Base-by-base conservation (phyloP, 345 rosid genomes). In the rapeseed (Brassica napus) region DNA sequence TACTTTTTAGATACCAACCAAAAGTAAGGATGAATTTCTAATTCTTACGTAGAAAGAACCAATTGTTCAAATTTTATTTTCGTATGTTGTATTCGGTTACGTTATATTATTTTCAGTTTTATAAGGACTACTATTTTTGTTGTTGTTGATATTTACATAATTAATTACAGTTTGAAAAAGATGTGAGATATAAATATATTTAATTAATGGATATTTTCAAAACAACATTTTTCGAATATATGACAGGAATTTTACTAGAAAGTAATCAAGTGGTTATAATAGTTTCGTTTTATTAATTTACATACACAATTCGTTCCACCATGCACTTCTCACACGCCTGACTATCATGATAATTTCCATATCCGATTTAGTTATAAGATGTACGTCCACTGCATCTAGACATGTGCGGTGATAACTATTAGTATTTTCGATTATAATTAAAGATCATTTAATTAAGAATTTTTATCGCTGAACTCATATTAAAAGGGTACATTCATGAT, bases 1-100 rank as follows among this genome's bases (percentile, higher is more conserved):
- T 67, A 80, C 79, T 75, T 80, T 80, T 75, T 58, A 69, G 49
- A 64, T 64, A 69, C 76, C 76, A 80, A 75, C 62, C 63, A 75
- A 74, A 61, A 12, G 57, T 39, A 42, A 70, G 64, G 72, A 42
- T 28, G 8, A 74, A 35, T 69, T 70, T 64, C 39, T 54, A n/a
- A 39, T 67, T 39, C 55, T 73, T 44, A 52, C 14, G 55, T 52
- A 52, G 8, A 52, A 52, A 52, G 15, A 65, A 18, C 60, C 21
- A 65, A 1, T 28, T 72, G 62, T 30, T 47, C 68, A 57, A 16
- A 58, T 18, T 78, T 78, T 58, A 4, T 30, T 72, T 78, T 72
- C 44, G 54, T 66, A 65, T 18, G 61, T 72, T 16, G 4, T 77
- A 23, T 76, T 39, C 6, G 12, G 52, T 42, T 60, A 47, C 10